phyloP scores from a whole-genome alignment of 768 basidiomycete genomes.

The Suillus weaverae region DNA sequence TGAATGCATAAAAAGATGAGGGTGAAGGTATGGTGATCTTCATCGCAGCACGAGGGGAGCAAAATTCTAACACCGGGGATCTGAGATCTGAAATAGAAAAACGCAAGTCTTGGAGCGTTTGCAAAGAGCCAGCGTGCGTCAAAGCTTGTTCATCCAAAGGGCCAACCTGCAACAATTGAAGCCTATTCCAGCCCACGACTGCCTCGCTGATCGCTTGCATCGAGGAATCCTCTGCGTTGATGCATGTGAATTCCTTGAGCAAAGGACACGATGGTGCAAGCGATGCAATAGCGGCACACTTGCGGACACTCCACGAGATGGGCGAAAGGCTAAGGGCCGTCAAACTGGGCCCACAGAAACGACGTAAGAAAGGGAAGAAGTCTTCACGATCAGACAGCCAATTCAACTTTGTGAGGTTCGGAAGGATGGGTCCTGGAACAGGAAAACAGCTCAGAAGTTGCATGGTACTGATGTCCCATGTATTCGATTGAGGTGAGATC shows the following conservation, averaged over 20 bases:
- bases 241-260: neutral
- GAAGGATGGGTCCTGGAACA: conserved; percentile 20
- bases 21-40: neutral
- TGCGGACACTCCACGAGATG: neutral
- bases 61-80: neutral
- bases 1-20: neutral
- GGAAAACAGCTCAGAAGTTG: neutral
- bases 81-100: neutral
- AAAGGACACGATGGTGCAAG: conserved; percentile 1
- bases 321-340: neutral
- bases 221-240: neutral
- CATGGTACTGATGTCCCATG: neutral
- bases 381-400: conserved; percentile 14
- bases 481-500: neutral
- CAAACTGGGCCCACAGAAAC: neutral
- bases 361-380: neutral
- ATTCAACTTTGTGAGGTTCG: conserved; percentile 25
- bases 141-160: neutral
- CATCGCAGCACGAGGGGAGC: neutral
- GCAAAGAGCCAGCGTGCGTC: neutral
- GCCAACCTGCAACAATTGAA: neutral
- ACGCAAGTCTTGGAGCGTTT: neutral
- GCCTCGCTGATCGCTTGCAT: neutral
- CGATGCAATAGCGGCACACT: neutral
- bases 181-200: neutral